These are phyloP conservation scores for Skeletonema menzelii DNA, from an alignment of 108 stramenopile genomes.

Conservation along the genomic window DNA sequence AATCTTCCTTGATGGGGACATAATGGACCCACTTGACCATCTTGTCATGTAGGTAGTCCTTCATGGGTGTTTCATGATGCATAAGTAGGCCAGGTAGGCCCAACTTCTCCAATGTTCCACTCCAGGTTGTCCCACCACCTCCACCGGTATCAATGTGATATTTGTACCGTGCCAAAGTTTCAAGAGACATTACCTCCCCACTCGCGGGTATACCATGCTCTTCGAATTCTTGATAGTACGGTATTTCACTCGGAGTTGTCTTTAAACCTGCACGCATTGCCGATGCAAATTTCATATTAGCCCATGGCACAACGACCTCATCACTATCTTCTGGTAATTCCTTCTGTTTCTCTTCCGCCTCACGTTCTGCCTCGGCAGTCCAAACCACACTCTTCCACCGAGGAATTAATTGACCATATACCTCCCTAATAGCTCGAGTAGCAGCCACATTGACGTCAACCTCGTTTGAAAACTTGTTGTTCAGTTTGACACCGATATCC, in stretches of 20 bases:
- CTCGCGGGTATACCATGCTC: slow-evolving; percentile 20
- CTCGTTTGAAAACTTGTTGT: no score
- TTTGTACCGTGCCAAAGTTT: slow-evolving; percentile 18
- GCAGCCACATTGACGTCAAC: slow-evolving; percentile 4
- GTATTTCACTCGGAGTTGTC: background rate
- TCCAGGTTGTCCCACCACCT: slow-evolving; percentile 36
- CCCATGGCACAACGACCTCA: slow-evolving; percentile 13
- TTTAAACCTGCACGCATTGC: slow-evolving; percentile 5
- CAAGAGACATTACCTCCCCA: slow-evolving; percentile 17
- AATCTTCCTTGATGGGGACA: slow-evolving; percentile 10
- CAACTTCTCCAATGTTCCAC: slow-evolving; percentile 25
- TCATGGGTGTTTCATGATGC: slow-evolving; percentile 7
- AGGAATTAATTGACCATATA: slow-evolving; percentile 20
- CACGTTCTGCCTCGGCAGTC: slow-evolving; percentile 30
- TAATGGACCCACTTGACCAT: slow-evolving; percentile 11
- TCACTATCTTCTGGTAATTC: background rate
- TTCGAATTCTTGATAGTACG: slow-evolving; percentile 15
- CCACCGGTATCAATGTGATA: slow-evolving; percentile 50
- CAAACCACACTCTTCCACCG: slow-evolving; percentile 31
- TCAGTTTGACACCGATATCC: background rate
- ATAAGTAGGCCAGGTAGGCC: slow-evolving; percentile 12
- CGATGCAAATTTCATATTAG: slow-evolving; percentile 25
- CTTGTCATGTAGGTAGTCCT: slow-evolving; percentile 9
- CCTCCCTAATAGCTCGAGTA: slow-evolving; percentile 11
- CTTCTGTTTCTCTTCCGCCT: slow-evolving; percentile 11